Base-by-base conservation (phyloP, 164 flowering plant genomes). In the Aristolochia fimbriata region DNA sequence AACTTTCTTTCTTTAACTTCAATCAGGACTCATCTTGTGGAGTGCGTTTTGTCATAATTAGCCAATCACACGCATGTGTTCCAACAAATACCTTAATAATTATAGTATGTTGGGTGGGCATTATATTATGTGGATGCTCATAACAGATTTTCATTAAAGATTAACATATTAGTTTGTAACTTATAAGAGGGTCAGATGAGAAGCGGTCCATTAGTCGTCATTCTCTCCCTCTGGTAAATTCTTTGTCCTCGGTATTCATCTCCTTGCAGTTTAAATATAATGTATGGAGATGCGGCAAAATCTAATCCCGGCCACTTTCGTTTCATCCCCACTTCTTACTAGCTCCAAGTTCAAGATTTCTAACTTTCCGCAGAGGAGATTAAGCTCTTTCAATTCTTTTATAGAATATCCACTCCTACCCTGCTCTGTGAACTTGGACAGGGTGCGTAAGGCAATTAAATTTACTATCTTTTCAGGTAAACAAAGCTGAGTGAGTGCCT, bases 351-450 rank as follows among this genome's bases (percentile, higher is more conserved):
- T 4, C 8, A 15, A 1, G 17, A 63, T 51, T 20, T 16, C 19
- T 47, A 68, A 15, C 2, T 31, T 12, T 7, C 66, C 67, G 33
- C 13, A 20, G 46, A 68, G 63, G 15, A 16, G 51, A 3, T 33
- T 22, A 17, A 63, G 49, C 49, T 27, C 22, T 51, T 54, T 7
- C 31, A 68, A 24, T 11, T 68, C 67, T 22, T 15, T 21, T 47
- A 68, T 54, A 20, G 54, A 25, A 11, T n/a, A 10, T 31, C 65
- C 65, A 15, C 19, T 47, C 22, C 2, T 17, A 15, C 23, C 25
- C 23, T 11, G 21, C 16, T 41, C 47, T 9, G 15, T 20, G 22
- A 58, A 58, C 25, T 45, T 58, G 20, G 61, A 41, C 47, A 58
- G 37, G 7, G 50, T 58, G 16, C 61, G 21, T 3, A 58, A 47